Conservation (phyloP, 108 stramenopile genomes). For the Pseudonitzschia pungens region DNA sequence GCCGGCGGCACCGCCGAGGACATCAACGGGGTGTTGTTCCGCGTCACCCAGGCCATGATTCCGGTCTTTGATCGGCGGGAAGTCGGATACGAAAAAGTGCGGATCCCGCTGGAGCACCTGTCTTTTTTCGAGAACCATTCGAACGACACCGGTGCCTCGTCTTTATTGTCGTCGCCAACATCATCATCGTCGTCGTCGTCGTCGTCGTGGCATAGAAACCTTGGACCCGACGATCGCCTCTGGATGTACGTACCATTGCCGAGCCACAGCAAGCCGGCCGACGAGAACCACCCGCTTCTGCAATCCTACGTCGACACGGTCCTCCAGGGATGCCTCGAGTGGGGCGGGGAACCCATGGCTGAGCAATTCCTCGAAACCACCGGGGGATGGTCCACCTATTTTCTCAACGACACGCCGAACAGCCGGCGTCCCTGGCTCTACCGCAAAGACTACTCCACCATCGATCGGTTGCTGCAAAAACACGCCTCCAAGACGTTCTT, state of each 20-base stretch:
- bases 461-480: constrained; percentile 52
- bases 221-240: constrained; percentile 30
- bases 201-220: constrained; percentile 10
- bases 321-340: constrained; percentile 69
- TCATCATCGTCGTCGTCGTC: too few relatives aligned
- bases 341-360: constrained; percentile 71
- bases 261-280: constrained; percentile 35
- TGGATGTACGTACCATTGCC: constrained; percentile 65
- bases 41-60: constrained; percentile 39
- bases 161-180: too few relatives aligned
- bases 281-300: constrained; percentile 64
- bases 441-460: constrained; percentile 63
- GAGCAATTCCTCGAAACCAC: constrained; percentile 55
- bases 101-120: constrained; percentile 39
- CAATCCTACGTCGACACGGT: constrained; percentile 78
- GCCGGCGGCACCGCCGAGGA: constrained; percentile 12
- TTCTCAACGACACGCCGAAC: constrained; percentile 70
- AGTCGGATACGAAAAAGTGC: constrained; percentile 56
- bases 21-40: constrained; percentile 68
- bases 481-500: constrained; percentile 46
- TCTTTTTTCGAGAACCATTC: constrained; percentile 3
- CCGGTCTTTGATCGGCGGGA: constrained; percentile 63
- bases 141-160: neutral
- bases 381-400: constrained; percentile 58
- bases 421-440: constrained; percentile 65